phyloP scores from a whole-genome alignment of 768 basidiomycete species.

The Mycena olivaceomarginata region DNA sequence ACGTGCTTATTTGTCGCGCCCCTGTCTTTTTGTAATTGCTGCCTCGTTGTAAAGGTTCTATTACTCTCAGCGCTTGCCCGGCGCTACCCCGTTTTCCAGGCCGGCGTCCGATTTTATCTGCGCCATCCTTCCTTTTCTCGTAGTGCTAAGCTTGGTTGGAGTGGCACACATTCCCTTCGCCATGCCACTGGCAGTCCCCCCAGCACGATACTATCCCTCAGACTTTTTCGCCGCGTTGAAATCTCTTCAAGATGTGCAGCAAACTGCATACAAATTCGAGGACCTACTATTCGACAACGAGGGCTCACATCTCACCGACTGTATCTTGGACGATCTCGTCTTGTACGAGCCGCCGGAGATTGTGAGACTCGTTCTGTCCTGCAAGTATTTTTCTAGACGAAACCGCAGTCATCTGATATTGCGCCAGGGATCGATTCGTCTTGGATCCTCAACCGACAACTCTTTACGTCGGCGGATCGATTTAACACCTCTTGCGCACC shows the following conservation, averaged over 20 bases:
- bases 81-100: too few species aligned
- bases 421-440: constrained; percentile 38
- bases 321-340: constrained; percentile 28
- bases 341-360: constrained; percentile 27
- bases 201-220: constrained; percentile 24
- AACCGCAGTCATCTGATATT: not conserved
- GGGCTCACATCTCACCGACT: not conserved
- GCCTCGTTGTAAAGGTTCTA: not conserved
- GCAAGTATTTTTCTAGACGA: constrained; percentile 23
- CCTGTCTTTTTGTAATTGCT: too few species aligned
- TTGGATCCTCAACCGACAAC: constrained; percentile 58
- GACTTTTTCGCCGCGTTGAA: constrained; percentile 44
- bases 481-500: constrained; percentile 46
- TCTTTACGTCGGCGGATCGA: constrained; percentile 44
- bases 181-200: not conserved
- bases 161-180: not conserved
- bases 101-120: too few species aligned
- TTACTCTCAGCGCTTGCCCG: too few species aligned
- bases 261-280: constrained; percentile 50
- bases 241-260: constrained; percentile 44
- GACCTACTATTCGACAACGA: constrained; percentile 36
- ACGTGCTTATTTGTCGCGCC: too few species aligned
- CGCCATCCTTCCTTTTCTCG: too few species aligned
- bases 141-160: too few species aligned
- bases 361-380: constrained; percentile 33